A percentile compares a stretch with the other conserved stretches of the same genome.
Conservation (phyloP, 192 early-diverging fungal genomes). For the Linnemannia hyalina region DNA sequence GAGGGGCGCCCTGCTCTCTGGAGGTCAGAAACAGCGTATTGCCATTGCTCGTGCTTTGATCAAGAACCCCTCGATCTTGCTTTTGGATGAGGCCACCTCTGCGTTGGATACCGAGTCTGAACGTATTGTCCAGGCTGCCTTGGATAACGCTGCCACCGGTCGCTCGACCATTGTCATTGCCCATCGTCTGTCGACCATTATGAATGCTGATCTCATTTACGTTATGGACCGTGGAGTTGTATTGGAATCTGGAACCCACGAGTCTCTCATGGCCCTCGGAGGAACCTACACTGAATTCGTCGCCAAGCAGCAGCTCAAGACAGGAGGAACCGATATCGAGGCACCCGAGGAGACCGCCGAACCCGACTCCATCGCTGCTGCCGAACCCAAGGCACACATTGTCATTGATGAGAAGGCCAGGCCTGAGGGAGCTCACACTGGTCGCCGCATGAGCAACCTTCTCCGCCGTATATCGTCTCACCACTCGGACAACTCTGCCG, state of each 20-base stretch:
- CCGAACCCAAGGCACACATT: conserved; percentile 19
- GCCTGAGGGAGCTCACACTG: conserved; percentile 34
- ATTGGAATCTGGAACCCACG: conserved; percentile 84
- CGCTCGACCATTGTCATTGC: conserved; percentile 95
- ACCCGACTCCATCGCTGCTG: not conserved
- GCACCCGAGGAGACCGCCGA: conserved; percentile 31
- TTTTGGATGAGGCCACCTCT: conserved; percentile 91
- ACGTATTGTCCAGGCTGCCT: conserved; percentile 84
- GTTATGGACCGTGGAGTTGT: conserved; percentile 83
- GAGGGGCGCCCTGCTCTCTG: conserved; percentile 79
- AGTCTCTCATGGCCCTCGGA: conserved; percentile 73
- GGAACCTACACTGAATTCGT: conserved; percentile 78
- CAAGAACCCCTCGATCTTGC: conserved; percentile 88
- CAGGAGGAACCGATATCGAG: conserved; percentile 45
- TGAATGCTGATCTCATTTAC: conserved; percentile 87
- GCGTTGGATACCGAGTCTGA: conserved; percentile 88
- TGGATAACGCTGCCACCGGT: conserved; percentile 79
- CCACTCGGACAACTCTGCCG: conserved; percentile 45
- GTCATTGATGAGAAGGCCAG: conserved; percentile 23
- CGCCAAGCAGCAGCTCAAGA: conserved; percentile 73
- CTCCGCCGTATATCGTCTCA: conserved; percentile 47
- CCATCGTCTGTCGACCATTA: conserved; percentile 90
- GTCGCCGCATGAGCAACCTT: conserved; percentile 37
- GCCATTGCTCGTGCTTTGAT: conserved; percentile 95
- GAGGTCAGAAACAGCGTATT: conserved; percentile 95